phyloP scores from a whole-genome alignment of 139 green algal species.

The Tetraselmis striata region DNA sequence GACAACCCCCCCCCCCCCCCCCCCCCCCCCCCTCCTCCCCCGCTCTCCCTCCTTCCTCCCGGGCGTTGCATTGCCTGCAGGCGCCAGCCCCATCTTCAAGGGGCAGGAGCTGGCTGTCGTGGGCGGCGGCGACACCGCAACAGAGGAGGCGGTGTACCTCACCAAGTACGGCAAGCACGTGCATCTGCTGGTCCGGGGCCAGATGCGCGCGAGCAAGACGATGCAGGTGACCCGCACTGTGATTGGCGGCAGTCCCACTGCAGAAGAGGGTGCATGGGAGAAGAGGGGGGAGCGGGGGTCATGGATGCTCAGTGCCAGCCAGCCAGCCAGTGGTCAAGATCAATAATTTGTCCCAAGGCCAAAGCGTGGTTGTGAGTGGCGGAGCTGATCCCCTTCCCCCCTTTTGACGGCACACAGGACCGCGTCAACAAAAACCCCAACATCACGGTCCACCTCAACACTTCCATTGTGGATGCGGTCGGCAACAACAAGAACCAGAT shows the following conservation, averaged over 20 bases:
- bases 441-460: constrained; percentile 78
- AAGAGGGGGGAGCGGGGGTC: neutral
- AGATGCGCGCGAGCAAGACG: constrained; percentile 79
- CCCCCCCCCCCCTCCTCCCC: no score
- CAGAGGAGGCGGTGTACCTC: constrained; percentile 94
- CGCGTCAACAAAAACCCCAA: constrained; percentile 23
- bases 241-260: constrained; percentile 32
- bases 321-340: no score
- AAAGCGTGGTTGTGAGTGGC: no score
- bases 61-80: constrained; percentile 20
- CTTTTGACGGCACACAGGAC: no score
- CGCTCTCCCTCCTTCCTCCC: no score
- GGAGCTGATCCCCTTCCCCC: no score
- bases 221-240: no score
- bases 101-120: constrained; percentile 86
- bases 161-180: constrained; percentile 95
- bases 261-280: constrained; percentile 16
- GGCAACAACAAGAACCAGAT: constrained; percentile 41
- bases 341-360: no score
- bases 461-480: constrained; percentile 63
- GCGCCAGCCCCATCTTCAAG: constrained; percentile 74
- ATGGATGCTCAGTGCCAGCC: no score
- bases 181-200: constrained; percentile 85
- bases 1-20: no score
- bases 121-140: constrained; percentile 91